Percentiles rank a stretch among this genome's conserved stretches.
phyloP scores from a whole-genome alignment of 257 asterid species.

The Nicotiana paniculata region DNA sequence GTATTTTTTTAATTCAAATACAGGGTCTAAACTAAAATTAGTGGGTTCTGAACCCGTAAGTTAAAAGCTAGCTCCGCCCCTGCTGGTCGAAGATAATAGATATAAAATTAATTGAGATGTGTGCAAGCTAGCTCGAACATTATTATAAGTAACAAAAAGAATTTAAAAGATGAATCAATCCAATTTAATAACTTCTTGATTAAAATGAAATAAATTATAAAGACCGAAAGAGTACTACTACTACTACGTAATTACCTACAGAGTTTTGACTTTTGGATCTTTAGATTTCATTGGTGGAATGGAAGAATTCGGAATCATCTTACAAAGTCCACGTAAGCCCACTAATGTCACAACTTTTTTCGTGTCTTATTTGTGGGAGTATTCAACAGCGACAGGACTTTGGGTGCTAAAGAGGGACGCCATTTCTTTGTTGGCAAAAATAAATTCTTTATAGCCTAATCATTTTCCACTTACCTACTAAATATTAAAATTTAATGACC shows the following conservation, averaged over 20 bases:
- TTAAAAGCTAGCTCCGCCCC: no score
- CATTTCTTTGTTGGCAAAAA: constrained; percentile 10
- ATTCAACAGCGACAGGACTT: constrained; percentile 3
- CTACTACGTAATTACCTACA: background rate
- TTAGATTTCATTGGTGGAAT: background rate
- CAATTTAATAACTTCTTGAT: no score
- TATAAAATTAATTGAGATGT: no score
- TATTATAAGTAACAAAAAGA: no score
- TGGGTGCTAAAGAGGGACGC: constrained; percentile 8
- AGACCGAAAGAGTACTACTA: background rate
- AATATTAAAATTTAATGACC: background rate
- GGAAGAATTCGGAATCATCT: background rate
- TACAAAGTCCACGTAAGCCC: constrained; percentile 5
- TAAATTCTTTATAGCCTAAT: background rate
- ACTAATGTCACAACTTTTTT: background rate
- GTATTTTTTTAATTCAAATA: no score
- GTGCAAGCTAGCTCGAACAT: no score
- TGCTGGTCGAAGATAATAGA: no score
- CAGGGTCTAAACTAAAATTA: no score
- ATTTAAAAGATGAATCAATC: no score
- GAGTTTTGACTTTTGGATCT: background rate
- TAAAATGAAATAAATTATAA: no score
- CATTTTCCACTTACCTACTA: constrained; percentile 20
- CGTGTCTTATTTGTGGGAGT: background rate
- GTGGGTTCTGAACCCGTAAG: no score